Percentiles rank a stretch among this genome's conserved stretches.
Evolutionary conservation across 139 green algal species (phyloP).

Genomic region (Tetraselmis striata): DNA sequence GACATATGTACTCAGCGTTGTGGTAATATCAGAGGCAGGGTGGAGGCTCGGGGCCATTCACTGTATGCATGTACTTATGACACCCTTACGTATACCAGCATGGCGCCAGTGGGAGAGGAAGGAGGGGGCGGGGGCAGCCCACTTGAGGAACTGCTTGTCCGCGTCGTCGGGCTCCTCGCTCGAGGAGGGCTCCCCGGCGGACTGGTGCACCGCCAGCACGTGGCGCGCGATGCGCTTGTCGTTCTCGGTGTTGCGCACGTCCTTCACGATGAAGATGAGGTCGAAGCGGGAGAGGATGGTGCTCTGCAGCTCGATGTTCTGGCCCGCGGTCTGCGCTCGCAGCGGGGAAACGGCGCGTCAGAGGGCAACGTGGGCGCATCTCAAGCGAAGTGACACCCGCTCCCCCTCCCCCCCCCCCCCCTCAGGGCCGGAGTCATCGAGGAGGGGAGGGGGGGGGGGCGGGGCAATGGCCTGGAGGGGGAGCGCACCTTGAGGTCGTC

Average conservation of each 20-base stretch:
- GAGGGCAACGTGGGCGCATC: too few relatives aligned
- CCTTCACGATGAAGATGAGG: constrained; percentile 99
- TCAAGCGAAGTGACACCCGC: too few relatives aligned
- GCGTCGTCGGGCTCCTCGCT: constrained; percentile 30
- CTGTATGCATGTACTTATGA: too few relatives aligned
- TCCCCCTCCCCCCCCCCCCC: too few relatives aligned
- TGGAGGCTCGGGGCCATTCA: too few relatives aligned
- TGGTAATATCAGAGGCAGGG: too few relatives aligned
- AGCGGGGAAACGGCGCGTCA: not conserved
- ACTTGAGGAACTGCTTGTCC: constrained; percentile 12
- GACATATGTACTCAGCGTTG: too few relatives aligned
- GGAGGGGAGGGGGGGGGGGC: too few relatives aligned
- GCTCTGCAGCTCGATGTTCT: constrained; percentile 99
- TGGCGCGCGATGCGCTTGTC: constrained; percentile 73
- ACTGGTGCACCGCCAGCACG: constrained; percentile 65
- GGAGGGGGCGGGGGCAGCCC: too few relatives aligned
- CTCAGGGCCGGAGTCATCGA: too few relatives aligned
- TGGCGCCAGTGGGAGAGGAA: too few relatives aligned
- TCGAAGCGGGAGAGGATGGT: constrained; percentile 99
- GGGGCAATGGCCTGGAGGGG: constrained; percentile 9
- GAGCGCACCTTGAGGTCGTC: constrained; percentile 29
- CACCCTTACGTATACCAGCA: too few relatives aligned
- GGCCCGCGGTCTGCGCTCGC: constrained; percentile 48
- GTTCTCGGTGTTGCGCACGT: constrained; percentile 57
- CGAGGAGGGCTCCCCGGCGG: constrained; percentile 10